These are phyloP conservation scores for Clavispora fructus DNA, from an alignment of 805 yeast genomes.

Conservation along the genomic window DNA sequence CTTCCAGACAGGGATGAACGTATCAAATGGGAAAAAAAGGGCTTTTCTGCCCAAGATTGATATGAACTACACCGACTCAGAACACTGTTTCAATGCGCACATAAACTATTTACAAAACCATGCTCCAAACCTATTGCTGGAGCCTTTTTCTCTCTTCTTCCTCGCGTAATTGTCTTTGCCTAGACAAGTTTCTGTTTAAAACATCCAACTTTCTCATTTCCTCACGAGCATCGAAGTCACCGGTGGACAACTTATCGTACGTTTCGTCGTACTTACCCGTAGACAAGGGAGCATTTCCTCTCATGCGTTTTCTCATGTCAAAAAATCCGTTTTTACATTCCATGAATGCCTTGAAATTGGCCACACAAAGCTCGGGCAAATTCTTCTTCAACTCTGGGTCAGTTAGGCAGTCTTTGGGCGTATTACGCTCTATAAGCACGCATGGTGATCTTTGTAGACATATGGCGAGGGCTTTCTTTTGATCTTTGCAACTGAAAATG, in stretches of 20 bases:
- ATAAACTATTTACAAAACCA: not conserved
- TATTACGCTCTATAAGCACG: conserved; percentile 82
- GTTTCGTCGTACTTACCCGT: conserved; percentile 91
- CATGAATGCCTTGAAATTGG: conserved; percentile 77
- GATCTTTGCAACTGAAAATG: conserved; percentile 76
- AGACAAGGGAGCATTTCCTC: conserved; percentile 90
- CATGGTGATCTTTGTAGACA: conserved; percentile 96
- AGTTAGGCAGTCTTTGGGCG: conserved; percentile 82
- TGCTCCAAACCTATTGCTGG: not conserved
- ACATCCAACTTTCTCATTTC: conserved; percentile 70
- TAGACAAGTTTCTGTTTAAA: conserved; percentile 47
- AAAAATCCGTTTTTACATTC: conserved; percentile 89
- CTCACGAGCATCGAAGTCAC: conserved; percentile 75
- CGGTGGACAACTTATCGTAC: conserved; percentile 69
- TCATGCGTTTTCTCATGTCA: conserved; percentile 85
- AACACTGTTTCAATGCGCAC: no score
- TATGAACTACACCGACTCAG: no score
- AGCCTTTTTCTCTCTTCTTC: conserved; percentile 26
- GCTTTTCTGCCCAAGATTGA: no score
- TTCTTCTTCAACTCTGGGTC: conserved; percentile 71
- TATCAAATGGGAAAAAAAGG: no score
- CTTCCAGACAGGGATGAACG: no score
- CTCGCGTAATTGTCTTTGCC: conserved; percentile 21
- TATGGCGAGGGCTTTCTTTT: conserved; percentile 89
- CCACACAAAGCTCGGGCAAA: conserved; percentile 82